Evolutionary conservation across 2,329 filamentous ascomycete species (phyloP), one percentile per base, ranked within the genome.

Genomic region (Botryotinia narcissicola): DNA sequence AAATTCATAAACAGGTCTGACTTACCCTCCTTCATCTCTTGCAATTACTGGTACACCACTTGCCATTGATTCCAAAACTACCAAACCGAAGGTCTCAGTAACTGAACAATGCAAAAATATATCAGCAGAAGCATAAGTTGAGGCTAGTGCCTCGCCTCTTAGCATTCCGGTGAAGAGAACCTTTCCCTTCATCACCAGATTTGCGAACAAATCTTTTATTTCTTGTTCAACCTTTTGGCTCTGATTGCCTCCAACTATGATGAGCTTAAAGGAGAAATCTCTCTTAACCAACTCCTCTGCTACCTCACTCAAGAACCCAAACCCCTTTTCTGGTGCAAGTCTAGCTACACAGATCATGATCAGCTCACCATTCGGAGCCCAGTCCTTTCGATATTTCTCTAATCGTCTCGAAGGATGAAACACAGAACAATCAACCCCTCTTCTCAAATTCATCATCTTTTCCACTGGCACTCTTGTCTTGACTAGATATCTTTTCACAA

Each of bases 41-140:
- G 91, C 91, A 70, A 93, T 84, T 37, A 93, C 90, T 0, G 90
- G 90, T 3, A 93, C 85, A 4, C 90, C 90, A 75, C 89, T 91
- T 0, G 90, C 90, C 90, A 93, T 92, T 4, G 89, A 88, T 81
- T 92, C 91, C 2, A 92, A 83, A 1, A 92, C 90, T 0, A 93
- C 90, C 16, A 93, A 83, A 0, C 91, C 91, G 80, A 93, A 92
- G 0, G 91, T 54, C 48, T 54, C 48, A 14, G 48, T 54, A 16
- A 54, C 7, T 16, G 77, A 92, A 81, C 90, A 92, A 82, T 93
- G 90, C 22, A 93, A 81, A 79, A 93, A 92, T n/a, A 93, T 77
- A 78, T 93, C 90, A 0, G 87, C 90, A 5, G 87, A 88, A 3
- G 91, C 90, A 76, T 92, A 93, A 16, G 88, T 87, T n/a, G 85